These are phyloP conservation scores for Atkinsonella hypoxylon DNA, from an alignment of 2,329 filamentous ascomycete species.

Conservation along the genomic window DNA sequence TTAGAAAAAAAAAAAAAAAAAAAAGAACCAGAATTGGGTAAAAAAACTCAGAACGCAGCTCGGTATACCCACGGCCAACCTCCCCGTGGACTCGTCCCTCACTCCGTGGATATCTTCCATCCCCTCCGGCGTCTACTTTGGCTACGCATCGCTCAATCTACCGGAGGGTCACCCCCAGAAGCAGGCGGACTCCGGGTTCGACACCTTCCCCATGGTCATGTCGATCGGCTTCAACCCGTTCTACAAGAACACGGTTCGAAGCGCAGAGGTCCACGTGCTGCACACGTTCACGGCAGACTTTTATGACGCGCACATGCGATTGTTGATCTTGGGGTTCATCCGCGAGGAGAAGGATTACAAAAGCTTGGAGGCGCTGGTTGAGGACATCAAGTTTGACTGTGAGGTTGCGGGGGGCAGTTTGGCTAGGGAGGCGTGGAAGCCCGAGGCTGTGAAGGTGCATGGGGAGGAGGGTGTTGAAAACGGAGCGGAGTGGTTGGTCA, in stretches of 20 bases:
- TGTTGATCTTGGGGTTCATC: constrained; percentile 78
- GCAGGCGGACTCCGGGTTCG: constrained; percentile 11
- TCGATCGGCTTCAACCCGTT: constrained; percentile 95
- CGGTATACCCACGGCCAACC: constrained; percentile 92
- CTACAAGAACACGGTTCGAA: constrained; percentile 82
- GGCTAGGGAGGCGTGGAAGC: constrained; percentile 48
- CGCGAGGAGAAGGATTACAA: constrained; percentile 83
- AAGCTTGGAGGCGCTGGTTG: constrained; percentile 67
- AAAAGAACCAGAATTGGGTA: background rate
- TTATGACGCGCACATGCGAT: constrained; percentile 67
- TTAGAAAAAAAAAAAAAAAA: too few relatives aligned
- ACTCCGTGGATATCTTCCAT: constrained; percentile 50
- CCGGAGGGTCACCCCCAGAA: constrained; percentile 34
- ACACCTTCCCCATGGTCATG: constrained; percentile 78
- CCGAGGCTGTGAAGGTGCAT: constrained; percentile 18
- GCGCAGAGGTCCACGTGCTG: constrained; percentile 84
- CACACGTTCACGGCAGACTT: constrained; percentile 69
- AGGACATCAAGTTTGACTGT: constrained; percentile 84
- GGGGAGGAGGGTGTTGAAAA: constrained; percentile 14
- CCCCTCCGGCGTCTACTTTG: constrained; percentile 82
- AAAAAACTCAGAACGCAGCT: constrained; percentile 40
- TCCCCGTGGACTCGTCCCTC: constrained; percentile 55
- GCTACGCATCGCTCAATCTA: constrained; percentile 67
- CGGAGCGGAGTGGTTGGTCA: constrained; percentile 24
- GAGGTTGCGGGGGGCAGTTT: constrained; percentile 68